Conservation (phyloP, 192 early-diverging fungal species). For the Coemansia sp. region DNA sequence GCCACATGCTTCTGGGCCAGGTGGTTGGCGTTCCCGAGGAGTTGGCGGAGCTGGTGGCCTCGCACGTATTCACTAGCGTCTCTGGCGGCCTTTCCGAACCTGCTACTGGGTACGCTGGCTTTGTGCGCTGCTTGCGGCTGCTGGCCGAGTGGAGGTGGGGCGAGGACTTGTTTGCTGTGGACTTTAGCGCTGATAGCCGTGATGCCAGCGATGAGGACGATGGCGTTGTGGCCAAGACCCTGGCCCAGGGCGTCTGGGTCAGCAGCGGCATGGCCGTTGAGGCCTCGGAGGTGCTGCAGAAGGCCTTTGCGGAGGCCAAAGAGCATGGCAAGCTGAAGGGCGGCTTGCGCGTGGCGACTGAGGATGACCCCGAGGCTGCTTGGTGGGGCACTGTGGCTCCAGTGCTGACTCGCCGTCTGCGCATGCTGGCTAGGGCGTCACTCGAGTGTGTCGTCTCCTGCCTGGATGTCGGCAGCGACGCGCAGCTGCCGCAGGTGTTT, state of each 20-base stretch:
- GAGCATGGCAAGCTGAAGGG: conserved; percentile 22
- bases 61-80: conserved; percentile 65
- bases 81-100: conserved; percentile 58
- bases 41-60: conserved; percentile 72
- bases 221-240: neutral
- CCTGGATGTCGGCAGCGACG: conserved; percentile 17
- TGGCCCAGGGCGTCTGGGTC: conserved; percentile 19
- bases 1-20: conserved; percentile 71
- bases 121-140: conserved; percentile 71
- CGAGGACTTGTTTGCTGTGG: conserved; percentile 74
- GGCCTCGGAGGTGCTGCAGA: conserved; percentile 11
- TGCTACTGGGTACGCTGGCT: conserved; percentile 67
- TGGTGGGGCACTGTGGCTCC: conserved; percentile 38
- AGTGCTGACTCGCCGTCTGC: conserved; percentile 51
- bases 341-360: conserved; percentile 28
- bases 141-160: conserved; percentile 75
- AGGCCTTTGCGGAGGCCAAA: conserved; percentile 58
- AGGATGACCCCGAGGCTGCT: conserved; percentile 31
- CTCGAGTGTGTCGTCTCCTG: conserved; percentile 53
- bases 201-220: conserved; percentile 29
- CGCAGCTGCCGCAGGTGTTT: conserved; percentile 62
- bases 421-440: conserved; percentile 65
- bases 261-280: conserved; percentile 18
- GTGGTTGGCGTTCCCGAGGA: conserved; percentile 67
- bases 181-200: conserved; percentile 66